These are phyloP conservation scores for Aureobasidium subglaciale DNA, from an alignment of 2,329 filamentous ascomycete species.

Conservation along the genomic window DNA sequence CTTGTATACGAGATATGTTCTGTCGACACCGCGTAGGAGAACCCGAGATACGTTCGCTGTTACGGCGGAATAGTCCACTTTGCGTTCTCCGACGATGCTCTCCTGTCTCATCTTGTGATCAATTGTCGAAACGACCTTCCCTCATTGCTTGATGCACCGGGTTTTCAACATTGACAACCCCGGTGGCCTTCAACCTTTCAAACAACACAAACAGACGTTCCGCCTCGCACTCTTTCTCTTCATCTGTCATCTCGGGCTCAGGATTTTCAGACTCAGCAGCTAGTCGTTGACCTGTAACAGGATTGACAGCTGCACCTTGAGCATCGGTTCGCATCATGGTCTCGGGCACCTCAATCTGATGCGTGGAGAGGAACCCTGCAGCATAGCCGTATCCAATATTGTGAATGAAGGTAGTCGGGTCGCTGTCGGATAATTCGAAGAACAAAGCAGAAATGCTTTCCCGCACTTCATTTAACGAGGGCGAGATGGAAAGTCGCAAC, in stretches of 20 bases:
- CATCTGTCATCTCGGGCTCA: slow-evolving; percentile 76
- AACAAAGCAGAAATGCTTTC: slow-evolving; percentile 70
- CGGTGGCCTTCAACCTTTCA: slow-evolving; percentile 68
- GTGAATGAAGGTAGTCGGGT: slow-evolving; percentile 71
- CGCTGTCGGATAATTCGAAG: slow-evolving; percentile 78
- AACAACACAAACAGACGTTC: slow-evolving; percentile 86
- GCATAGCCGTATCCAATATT: slow-evolving; percentile 95
- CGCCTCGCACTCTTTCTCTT: slow-evolving; percentile 87
- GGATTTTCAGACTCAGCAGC: slow-evolving; percentile 32
- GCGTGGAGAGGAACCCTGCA: slow-evolving; percentile 78
- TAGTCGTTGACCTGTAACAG: slow-evolving; percentile 73
- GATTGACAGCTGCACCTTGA: slow-evolving; percentile 54
- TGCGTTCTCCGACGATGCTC: too few relatives aligned
- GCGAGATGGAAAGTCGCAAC: slow-evolving; percentile 68
- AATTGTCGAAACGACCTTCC: slow-evolving; percentile 65
- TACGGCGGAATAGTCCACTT: too few relatives aligned
- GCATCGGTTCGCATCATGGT: slow-evolving; percentile 53
- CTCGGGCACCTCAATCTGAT: slow-evolving; percentile 70
- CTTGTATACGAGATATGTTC: too few relatives aligned
- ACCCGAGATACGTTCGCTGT: too few relatives aligned
- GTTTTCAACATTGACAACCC: slow-evolving; percentile 71
- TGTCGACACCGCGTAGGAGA: too few relatives aligned
- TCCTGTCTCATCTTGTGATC: background rate
- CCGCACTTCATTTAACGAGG: slow-evolving; percentile 63
- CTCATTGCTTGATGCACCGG: slow-evolving; percentile 64